Evolutionary conservation across 2,329 filamentous ascomycete genomes (phyloP), one percentile per base, ranked within the genome.

Genomic region (Verticillium albo-atrum): DNA sequence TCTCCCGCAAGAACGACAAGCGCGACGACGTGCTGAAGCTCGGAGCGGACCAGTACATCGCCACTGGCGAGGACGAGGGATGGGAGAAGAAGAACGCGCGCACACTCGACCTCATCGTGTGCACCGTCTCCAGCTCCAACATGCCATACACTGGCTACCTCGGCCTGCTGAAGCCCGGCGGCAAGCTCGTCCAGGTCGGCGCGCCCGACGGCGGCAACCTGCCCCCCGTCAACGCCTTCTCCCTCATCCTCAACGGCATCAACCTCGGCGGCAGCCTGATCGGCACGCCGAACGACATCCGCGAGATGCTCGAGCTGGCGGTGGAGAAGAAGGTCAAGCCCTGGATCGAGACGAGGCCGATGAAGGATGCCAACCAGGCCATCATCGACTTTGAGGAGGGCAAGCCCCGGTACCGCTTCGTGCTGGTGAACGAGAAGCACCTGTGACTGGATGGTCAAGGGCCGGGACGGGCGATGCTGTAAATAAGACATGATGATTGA

Each of bases 151-250:
- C 74, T 55, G 74, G 42, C 6, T 91, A 90, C 71, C 75, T 91
- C 61, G 70, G 76, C 27, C 75, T 91, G 9, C 72, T 89, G 9
- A 77, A 79, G 56, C 71, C 79, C 6, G 78, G 83, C 57, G 85
- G 86, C 5, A 77, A 76, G 2, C 83, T 88, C 66, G 79, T 89
- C 56, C 83, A 87, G 69, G 79, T 89, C 25, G 85, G 86, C 10
- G 79, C 81, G 5, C 85, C 85, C 0, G 85, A 63, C n/a, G 42
- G 42, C 42, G 61, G 59, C 28, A 52, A 52, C 25, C 55, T 58
- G 42, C 64, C 14, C 50, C 32, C 42, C 20, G 42, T 52, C 57
- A 63, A 10, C 58, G 56, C 25, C 34, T 83, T 63, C 27, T 28
- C 57, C 35, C 63, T 56, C 55, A 69, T 64, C 58, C 60, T 20